phyloP scores from a whole-genome alignment of 495 filamentous ascomycete genomes.

The Penicillium crystallinum region DNA sequence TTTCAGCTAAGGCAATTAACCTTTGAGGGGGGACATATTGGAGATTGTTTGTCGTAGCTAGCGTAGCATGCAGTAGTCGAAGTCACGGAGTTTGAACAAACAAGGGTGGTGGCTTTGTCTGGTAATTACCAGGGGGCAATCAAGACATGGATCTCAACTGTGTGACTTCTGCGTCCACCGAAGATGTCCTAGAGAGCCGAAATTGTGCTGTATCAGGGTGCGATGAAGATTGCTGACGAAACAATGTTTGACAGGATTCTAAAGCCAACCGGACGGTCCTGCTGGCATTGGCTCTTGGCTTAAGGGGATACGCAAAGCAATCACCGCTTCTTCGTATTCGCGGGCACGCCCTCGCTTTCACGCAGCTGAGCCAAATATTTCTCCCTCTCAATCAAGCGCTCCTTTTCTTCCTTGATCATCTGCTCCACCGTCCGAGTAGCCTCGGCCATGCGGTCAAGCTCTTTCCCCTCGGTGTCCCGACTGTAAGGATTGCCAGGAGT shows the following conservation, averaged over 20 bases:
- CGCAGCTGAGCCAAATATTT: slow-evolving; percentile 58
- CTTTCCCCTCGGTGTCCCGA: slow-evolving; percentile 64
- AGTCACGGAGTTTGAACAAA: background rate
- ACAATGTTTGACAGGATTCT: background rate
- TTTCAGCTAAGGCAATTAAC: too few relatives aligned
- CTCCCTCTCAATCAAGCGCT: slow-evolving; percentile 56
- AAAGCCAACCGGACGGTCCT: background rate
- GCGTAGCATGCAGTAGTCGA: background rate
- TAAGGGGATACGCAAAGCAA: background rate
- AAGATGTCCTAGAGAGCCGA: background rate
- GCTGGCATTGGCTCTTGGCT: background rate
- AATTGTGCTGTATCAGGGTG: background rate
- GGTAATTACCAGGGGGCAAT: background rate
- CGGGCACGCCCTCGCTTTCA: slow-evolving; percentile 47
- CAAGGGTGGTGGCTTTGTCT: background rate
- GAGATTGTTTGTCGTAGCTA: background rate
- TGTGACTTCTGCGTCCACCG: background rate
- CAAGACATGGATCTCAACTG: background rate
- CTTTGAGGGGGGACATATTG: background rate
- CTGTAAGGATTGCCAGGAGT: slow-evolving; percentile 67
- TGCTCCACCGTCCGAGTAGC: slow-evolving; percentile 65
- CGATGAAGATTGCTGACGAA: background rate
- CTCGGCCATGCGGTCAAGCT: slow-evolving; percentile 54
- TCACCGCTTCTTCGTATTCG: slow-evolving; percentile 42
- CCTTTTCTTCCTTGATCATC: slow-evolving; percentile 64